Conservation (phyloP, 225 moss, liverwort and hornwort species). For the Physcomitrium patens region DNA sequence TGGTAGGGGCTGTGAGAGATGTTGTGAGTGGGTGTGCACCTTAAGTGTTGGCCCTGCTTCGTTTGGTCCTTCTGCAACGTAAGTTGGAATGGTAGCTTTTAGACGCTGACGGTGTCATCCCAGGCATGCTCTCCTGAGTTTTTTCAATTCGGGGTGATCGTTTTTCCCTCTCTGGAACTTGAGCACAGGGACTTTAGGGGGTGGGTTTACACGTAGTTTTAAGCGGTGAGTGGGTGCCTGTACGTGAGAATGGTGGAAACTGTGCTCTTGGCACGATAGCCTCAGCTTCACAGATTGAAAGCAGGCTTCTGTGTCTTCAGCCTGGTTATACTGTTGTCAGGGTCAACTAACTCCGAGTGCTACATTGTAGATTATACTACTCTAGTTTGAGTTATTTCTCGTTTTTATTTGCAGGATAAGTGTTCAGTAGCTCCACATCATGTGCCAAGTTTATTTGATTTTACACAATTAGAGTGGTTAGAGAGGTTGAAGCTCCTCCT, state of each 20-base stretch:
- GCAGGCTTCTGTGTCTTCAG: neutral
- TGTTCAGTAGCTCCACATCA: neutral
- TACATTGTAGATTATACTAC: too few relatives aligned
- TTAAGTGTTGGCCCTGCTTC: neutral
- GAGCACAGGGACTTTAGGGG: constrained; percentile 14
- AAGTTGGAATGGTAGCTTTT: neutral
- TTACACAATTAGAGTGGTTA: neutral
- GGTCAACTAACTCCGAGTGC: too few relatives aligned
- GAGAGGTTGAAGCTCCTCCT: too few relatives aligned
- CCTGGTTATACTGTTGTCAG: too few relatives aligned
- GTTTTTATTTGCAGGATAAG: neutral
- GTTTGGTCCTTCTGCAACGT: neutral
- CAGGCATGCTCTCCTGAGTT: too few relatives aligned
- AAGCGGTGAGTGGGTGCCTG: constrained; percentile 4
- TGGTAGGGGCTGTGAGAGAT: neutral
- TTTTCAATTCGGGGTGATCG: neutral
- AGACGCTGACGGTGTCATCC: neutral
- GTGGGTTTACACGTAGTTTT: neutral
- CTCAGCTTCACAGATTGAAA: too few relatives aligned
- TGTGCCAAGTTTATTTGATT: neutral
- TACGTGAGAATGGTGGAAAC: neutral
- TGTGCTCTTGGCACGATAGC: neutral
- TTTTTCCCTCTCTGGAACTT: neutral
- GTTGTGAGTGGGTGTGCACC: neutral
- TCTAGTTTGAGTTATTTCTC: too few relatives aligned